Conservation (phyloP, 2,329 filamentous ascomycete genomes). For the Clonostachys byssicola region DNA sequence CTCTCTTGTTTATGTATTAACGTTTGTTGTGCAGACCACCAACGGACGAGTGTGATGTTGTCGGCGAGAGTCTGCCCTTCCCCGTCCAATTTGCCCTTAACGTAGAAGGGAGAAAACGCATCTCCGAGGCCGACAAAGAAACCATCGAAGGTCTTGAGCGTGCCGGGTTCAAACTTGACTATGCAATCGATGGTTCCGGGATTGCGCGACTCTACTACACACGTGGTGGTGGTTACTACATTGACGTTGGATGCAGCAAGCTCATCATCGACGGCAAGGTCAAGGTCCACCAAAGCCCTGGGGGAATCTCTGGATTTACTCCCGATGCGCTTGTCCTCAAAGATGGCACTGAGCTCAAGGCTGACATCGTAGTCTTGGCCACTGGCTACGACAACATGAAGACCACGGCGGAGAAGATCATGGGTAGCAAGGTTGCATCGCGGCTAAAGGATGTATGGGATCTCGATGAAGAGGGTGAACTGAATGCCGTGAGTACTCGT, state of each 20-base stretch:
- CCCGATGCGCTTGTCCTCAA: slow-evolving; percentile 13
- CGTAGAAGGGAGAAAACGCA: slow-evolving; percentile 24
- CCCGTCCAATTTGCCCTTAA: slow-evolving; percentile 39
- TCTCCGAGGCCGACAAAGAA: slow-evolving; percentile 24
- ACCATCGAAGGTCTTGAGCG: slow-evolving; percentile 38
- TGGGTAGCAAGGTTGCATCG: slow-evolving; percentile 28
- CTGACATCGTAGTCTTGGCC: slow-evolving; percentile 35
- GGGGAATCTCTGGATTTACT: slow-evolving; percentile 23
- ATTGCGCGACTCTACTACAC: slow-evolving; percentile 60
- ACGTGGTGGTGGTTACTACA: slow-evolving; percentile 65
- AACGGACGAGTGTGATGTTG: slow-evolving; percentile 45
- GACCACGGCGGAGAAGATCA: slow-evolving; percentile 20
- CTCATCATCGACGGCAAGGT: slow-evolving; percentile 52
- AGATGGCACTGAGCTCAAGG: slow-evolving; percentile 27
- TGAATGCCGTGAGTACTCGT: slow-evolving; percentile 12
- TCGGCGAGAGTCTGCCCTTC: slow-evolving; percentile 37
- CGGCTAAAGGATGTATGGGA: slow-evolving; percentile 25
- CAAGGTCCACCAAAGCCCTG: slow-evolving; percentile 8
- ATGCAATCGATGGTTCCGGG: slow-evolving; percentile 50
- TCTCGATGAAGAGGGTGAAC: slow-evolving; percentile 26
- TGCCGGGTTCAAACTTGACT: slow-evolving; percentile 58
- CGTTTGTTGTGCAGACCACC: slow-evolving; percentile 20
- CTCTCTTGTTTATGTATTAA: neutral
- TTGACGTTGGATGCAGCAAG: slow-evolving; percentile 60
- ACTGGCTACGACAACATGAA: slow-evolving; percentile 35